Evolutionary conservation across 2,329 filamentous ascomycete species (phyloP).

Genomic region (Nothophaeocryptopus gaeumannii): DNA sequence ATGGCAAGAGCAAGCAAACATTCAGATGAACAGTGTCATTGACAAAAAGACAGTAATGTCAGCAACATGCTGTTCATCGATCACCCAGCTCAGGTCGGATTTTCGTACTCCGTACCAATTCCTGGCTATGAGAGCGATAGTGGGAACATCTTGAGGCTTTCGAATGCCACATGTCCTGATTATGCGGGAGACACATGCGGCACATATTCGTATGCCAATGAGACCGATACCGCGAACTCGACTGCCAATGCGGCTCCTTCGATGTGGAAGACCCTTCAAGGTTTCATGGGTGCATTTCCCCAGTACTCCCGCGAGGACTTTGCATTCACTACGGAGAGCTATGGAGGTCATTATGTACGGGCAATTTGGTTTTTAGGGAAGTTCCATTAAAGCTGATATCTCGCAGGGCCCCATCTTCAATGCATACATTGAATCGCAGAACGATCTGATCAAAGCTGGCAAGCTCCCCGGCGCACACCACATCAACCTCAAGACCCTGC

Average conservation of each 20-base stretch:
- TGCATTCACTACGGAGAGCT: conserved; percentile 33
- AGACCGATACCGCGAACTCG: conserved; percentile 52
- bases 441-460: conserved; percentile 40
- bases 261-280: conserved; percentile 61
- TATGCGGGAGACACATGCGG: conserved; percentile 43
- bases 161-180: conserved; percentile 24
- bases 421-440: conserved; percentile 33
- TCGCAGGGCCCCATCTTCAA: conserved; percentile 27
- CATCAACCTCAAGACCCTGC: conserved; percentile 33
- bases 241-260: conserved; percentile 55
- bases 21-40: neutral
- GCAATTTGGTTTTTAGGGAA: too few relatives aligned
- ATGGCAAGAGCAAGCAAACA: neutral
- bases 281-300: conserved; percentile 61
- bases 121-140: conserved; percentile 39
- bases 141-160: conserved; percentile 38
- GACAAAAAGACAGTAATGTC: conserved; percentile 39
- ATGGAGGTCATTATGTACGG: conserved; percentile 31
- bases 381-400: too few relatives aligned
- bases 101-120: conserved; percentile 53
- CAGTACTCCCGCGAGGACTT: conserved; percentile 30
- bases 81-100: conserved; percentile 60
- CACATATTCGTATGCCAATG: conserved; percentile 54
- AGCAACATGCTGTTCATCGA: conserved; percentile 70
- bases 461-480: conserved; percentile 31